Evolutionary conservation across 306 rosid genomes (phyloP).

Genomic region (Glycine soja): DNA sequence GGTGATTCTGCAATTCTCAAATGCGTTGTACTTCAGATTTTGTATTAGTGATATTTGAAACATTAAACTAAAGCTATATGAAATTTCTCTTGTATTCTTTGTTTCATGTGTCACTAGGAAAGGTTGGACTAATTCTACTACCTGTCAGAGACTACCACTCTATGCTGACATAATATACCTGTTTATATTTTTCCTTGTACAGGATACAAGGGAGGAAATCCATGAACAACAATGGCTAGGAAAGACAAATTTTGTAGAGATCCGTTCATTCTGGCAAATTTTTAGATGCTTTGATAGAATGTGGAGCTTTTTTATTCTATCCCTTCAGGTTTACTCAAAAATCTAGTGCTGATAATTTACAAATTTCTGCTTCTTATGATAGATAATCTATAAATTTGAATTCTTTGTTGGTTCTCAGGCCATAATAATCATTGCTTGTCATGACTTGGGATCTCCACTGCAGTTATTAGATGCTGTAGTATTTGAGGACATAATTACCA

Average conservation of each 20-base stretch:
- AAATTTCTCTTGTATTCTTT: neutral
- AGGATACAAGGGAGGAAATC: slow-evolving; percentile 54
- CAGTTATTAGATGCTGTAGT: slow-evolving; percentile 78
- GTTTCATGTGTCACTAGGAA: too few relatives aligned
- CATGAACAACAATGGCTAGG: slow-evolving; percentile 72
- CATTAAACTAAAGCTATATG: slow-evolving; percentile 12
- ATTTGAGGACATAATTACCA: slow-evolving; percentile 87
- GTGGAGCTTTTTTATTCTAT: slow-evolving; percentile 85
- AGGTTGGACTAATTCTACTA: neutral
- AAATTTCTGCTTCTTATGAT: slow-evolving; percentile 35
- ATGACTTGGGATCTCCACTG: slow-evolving; percentile 94
- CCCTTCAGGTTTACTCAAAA: slow-evolving; percentile 80
- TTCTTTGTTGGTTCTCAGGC: slow-evolving; percentile 64
- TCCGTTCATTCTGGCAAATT: slow-evolving; percentile 94
- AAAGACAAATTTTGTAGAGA: slow-evolving; percentile 93
- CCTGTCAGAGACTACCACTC: slow-evolving; percentile 15
- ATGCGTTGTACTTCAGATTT: slow-evolving; percentile 25
- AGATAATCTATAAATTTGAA: slow-evolving; percentile 43
- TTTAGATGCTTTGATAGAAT: slow-evolving; percentile 90
- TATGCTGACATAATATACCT: slow-evolving; percentile 3
- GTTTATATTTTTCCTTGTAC: slow-evolving; percentile 38
- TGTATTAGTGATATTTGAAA: slow-evolving; percentile 21
- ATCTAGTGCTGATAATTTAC: slow-evolving; percentile 28
- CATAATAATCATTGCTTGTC: slow-evolving; percentile 87
- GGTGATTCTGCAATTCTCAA: slow-evolving; percentile 54